These are phyloP conservation scores for Trichophyton schoenleinii DNA, from an alignment of 2,329 filamentous ascomycete genomes.

Conservation along the genomic window DNA sequence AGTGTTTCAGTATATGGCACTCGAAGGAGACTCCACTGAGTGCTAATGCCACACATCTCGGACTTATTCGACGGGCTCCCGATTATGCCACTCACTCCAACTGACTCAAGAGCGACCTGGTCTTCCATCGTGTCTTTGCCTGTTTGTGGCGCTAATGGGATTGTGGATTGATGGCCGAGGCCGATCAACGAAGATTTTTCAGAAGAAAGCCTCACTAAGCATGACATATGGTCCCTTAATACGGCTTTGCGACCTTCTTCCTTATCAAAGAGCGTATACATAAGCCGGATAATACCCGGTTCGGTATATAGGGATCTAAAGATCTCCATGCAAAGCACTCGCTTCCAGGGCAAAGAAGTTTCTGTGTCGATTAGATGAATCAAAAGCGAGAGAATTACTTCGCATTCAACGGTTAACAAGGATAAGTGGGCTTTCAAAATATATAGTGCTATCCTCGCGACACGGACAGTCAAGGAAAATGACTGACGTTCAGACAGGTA, in stretches of 20 bases:
- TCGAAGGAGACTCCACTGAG: conserved; percentile 78
- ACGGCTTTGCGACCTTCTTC: conserved; percentile 60
- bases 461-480: conserved; percentile 71
- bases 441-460: conserved; percentile 71
- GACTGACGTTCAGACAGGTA: conserved; percentile 63
- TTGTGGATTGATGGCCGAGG: conserved; percentile 73
- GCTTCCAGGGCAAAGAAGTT: conserved; percentile 64
- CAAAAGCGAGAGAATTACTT: conserved; percentile 66
- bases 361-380: conserved; percentile 85
- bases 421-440: conserved; percentile 65
- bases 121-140: conserved; percentile 52
- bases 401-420: conserved; percentile 64
- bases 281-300: conserved; percentile 60
- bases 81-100: conserved; percentile 78
- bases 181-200: conserved; percentile 86
- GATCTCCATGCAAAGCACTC: conserved; percentile 80
- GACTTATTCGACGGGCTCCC: conserved; percentile 55
- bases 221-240: conserved; percentile 68
- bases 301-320: conserved; percentile 78
- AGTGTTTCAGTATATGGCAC: conserved; percentile 86
- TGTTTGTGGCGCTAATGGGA: conserved; percentile 52
- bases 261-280: conserved; percentile 70
- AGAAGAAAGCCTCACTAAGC: conserved; percentile 82
- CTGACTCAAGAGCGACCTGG: conserved; percentile 78
- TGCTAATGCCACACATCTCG: conserved; percentile 64